Evolutionary conservation across 352 stramenopile genomes (phyloP), one percentile per base, ranked within the genome.

Genomic region (Phytophthora meadii): DNA sequence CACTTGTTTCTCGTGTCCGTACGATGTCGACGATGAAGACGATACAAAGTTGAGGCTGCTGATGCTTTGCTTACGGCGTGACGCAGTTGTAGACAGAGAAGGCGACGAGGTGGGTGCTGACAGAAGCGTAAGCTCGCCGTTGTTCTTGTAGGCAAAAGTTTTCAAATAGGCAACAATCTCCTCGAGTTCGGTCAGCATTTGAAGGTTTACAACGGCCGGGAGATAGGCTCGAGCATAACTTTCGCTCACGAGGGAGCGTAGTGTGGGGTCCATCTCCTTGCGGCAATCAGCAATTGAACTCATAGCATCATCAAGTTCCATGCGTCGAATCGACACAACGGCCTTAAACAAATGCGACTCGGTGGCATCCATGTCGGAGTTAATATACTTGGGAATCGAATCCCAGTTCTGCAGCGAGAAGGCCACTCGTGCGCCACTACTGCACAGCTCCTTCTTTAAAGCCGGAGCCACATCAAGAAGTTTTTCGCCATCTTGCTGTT

Each of bases 181-280:
- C 60, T 97, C 90, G 10, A 99, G 72, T 79, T 99, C 98, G 2
- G 96, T 95, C 14, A 99, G 87, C 71, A 97, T 97, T 77, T 99
- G 97, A 49, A 99, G 85, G 62, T 96, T 98, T 19, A 99, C 97
- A 68, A 99, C 97, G 39, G 94, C 97, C 32, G 90, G 92, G 53
- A 91, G 77, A 69, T 99, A 99, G 11, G 97, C 97, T 11, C 98
- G 90, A 54, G 87, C 90, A 69, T 99, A 99, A 48, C 89, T 98
- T 69, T 99, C 97, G 56, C 94, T 96, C 60, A 99, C 95, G 30
- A 99, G 84, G 24, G 97, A 97, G 3, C 96, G 97, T 41, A 99
- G 94, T n/a, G 93, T 95, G 53, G 90, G 92, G 58, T 99, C 97
- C 85, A 99, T 98, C 14, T 98, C 86, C 55, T 94, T 93, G 6